A percentile compares a stretch with the other conserved stretches of the same genome.
Evolutionary conservation across 2,329 filamentous ascomycete genomes (phyloP).

Genomic region (Beauveria rudraprayagi): DNA sequence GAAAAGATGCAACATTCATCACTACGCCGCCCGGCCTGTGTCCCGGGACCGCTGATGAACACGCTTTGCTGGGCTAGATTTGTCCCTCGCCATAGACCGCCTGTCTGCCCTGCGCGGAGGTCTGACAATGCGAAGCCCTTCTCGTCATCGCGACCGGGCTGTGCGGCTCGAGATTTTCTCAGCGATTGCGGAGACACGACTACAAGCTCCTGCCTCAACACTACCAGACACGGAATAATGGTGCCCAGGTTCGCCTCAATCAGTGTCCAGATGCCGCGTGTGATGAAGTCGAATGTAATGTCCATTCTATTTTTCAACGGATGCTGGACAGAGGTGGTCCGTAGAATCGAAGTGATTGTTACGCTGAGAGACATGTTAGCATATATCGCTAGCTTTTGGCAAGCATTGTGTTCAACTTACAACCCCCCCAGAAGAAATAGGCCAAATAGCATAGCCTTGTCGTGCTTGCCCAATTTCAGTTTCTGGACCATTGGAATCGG

Average conservation of each 20-base stretch:
- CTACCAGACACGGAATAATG: constrained; percentile 29
- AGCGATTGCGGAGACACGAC: constrained; percentile 13
- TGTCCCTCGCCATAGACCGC: constrained; percentile 2
- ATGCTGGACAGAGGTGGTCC: constrained; percentile 26
- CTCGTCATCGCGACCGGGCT: neutral
- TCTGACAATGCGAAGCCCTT: neutral
- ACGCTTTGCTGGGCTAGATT: constrained; percentile 9
- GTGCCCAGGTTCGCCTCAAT: constrained; percentile 31
- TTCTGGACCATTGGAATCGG: constrained; percentile 27
- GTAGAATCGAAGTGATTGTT: constrained; percentile 28
- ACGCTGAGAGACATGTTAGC: constrained; percentile 15
- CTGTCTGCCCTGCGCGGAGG: neutral
- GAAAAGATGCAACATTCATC: constrained; percentile 2
- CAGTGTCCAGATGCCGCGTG: constrained; percentile 25
- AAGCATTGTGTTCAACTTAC: constrained; percentile 18
- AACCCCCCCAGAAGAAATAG: constrained; percentile 30
- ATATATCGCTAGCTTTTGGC: no score
- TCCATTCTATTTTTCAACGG: constrained; percentile 25
- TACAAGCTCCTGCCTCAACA: constrained; percentile 16
- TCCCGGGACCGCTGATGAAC: constrained; percentile 2
- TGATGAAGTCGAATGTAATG: constrained; percentile 20
- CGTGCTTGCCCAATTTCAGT: constrained; percentile 23
- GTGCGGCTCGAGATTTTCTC: constrained; percentile 5
- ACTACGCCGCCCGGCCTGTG: neutral
- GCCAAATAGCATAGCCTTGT: constrained; percentile 27